Evolutionary conservation across 2,329 filamentous ascomycete genomes (phyloP).

Genomic region (Pseudonectria buxi): DNA sequence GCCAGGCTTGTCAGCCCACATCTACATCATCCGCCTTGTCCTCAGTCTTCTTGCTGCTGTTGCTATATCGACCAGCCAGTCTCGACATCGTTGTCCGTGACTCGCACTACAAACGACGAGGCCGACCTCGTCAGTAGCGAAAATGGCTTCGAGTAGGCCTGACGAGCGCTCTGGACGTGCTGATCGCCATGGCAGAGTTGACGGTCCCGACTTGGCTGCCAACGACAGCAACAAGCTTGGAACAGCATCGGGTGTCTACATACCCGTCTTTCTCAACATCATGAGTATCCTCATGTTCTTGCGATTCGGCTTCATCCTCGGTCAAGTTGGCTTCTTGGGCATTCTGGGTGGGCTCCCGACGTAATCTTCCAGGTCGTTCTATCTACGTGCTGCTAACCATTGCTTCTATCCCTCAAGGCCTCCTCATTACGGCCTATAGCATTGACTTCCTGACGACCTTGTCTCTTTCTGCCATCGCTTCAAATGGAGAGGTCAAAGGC

Average conservation of each 20-base stretch:
- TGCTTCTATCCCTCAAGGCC: conserved; percentile 38
- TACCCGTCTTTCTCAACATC: conserved; percentile 84
- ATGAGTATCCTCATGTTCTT: conserved; percentile 90
- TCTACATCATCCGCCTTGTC: too few species aligned
- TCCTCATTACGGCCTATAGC: conserved; percentile 68
- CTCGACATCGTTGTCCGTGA: too few species aligned
- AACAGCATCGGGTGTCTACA: conserved; percentile 72
- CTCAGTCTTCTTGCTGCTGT: too few species aligned
- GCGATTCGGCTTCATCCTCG: conserved; percentile 77
- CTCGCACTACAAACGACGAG: too few species aligned
- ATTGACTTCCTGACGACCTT: conserved; percentile 81
- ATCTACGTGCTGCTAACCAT: not conserved
- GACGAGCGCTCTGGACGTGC: too few species aligned
- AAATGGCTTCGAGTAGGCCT: too few species aligned
- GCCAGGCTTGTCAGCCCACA: too few species aligned
- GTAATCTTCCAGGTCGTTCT: not conserved
- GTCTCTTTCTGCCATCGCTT: conserved; percentile 82
- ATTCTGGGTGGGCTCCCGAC: conserved; percentile 58
- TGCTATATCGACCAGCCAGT: too few species aligned
- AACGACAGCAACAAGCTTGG: conserved; percentile 59
- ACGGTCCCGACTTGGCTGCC: conserved; percentile 11
- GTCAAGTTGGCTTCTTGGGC: conserved; percentile 70
- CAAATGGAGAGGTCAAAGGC: conserved; percentile 81
- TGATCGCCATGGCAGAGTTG: conserved; percentile 1
- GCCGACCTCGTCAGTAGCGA: too few species aligned